Conservation (phyloP, 176 grass and related monocot genomes). For the Puccinellia tenuiflora region DNA sequence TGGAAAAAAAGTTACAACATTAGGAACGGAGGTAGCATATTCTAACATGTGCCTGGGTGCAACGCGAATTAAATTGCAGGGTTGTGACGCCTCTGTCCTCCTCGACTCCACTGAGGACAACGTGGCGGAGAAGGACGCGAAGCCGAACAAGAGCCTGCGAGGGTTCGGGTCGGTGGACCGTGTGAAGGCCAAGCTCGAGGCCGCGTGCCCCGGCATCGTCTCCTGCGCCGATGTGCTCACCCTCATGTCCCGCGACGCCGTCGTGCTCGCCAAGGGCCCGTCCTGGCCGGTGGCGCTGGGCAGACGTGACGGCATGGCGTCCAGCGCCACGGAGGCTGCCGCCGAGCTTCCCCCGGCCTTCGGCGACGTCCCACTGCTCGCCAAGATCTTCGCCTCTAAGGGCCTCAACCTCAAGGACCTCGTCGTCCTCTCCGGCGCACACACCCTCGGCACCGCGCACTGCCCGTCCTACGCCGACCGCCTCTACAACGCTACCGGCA, state of each 20-base stretch:
- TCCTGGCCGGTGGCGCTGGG: neutral
- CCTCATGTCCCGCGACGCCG: neutral
- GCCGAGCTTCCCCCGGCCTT: neutral
- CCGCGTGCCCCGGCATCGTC: neutral
- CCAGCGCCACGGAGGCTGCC: neutral
- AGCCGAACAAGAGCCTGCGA: neutral
- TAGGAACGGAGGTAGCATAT: no score
- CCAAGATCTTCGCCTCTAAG: constrained; percentile 10
- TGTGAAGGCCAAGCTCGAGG: neutral
- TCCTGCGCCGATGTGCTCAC: neutral
- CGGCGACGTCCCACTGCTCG: neutral
- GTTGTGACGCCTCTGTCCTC: neutral
- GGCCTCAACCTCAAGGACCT: constrained; percentile 1
- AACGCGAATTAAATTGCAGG: neutral
- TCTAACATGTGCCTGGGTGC: no score
- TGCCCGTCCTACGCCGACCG: neutral
- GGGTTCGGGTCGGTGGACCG: neutral
- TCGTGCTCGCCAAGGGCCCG: neutral
- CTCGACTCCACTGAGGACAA: neutral
- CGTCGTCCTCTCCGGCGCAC: neutral
- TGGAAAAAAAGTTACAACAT: no score
- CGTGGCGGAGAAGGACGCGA: neutral
- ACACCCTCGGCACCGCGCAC: neutral
- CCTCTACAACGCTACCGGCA: neutral
- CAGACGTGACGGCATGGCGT: neutral